phyloP scores from a whole-genome alignment of 2,329 filamentous ascomycete genomes.

The Xylaria sp. region DNA sequence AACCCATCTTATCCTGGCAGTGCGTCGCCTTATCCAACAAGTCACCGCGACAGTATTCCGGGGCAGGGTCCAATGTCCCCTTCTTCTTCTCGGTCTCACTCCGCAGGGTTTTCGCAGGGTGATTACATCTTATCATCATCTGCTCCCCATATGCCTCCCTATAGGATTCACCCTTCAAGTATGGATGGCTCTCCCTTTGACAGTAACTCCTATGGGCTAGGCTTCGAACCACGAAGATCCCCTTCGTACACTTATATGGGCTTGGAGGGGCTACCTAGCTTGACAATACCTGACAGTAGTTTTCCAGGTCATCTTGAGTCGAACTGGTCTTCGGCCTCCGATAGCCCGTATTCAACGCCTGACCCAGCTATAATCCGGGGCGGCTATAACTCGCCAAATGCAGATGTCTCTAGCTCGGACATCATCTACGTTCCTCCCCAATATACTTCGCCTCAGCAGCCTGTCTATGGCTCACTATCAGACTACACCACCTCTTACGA shows the following conservation, averaged over 20 bases:
- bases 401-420: slow-evolving; percentile 31
- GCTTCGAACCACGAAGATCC: slow-evolving; percentile 48
- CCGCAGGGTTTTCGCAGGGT: slow-evolving; percentile 22
- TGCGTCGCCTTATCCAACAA: slow-evolving; percentile 38
- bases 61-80: slow-evolving; percentile 47
- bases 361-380: slow-evolving; percentile 35
- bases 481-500: slow-evolving; percentile 54
- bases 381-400: slow-evolving; percentile 44
- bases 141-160: slow-evolving; percentile 35
- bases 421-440: slow-evolving; percentile 48
- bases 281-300: slow-evolving; percentile 50
- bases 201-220: slow-evolving; percentile 41
- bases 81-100: slow-evolving; percentile 32
- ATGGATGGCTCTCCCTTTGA: slow-evolving; percentile 43
- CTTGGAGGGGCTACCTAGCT: slow-evolving; percentile 47
- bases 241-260: slow-evolving; percentile 46
- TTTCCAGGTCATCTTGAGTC: slow-evolving; percentile 54
- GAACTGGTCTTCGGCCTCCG: slow-evolving; percentile 59
- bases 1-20: slow-evolving; percentile 41
- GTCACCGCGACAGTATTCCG: slow-evolving; percentile 40
- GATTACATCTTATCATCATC: slow-evolving; percentile 44
- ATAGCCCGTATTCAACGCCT: slow-evolving; percentile 61
- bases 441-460: slow-evolving; percentile 48
- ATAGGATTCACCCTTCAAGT: slow-evolving; percentile 44
- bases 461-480: slow-evolving; percentile 51